Base-by-base conservation (phyloP, 331 rosid species). In the Cucumis variabilis region DNA sequence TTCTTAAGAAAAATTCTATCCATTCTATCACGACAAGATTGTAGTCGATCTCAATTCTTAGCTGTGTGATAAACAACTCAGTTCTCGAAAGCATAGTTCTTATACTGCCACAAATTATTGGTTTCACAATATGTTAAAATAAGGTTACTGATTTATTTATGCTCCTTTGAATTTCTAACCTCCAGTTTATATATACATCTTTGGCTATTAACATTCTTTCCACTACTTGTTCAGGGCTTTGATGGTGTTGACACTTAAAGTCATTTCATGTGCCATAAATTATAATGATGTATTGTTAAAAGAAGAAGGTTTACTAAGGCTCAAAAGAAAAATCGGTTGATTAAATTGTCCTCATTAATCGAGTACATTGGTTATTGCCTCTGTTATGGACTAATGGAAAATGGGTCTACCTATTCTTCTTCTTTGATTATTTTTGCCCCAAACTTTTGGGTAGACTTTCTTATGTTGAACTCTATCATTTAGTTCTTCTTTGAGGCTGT, bases 241-340 rank as follows among this genome's bases (percentile, higher is more conserved):
- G 70, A 98, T 98, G 99, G 99, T 98, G 55, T 91, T 96, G 90
- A 93, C 97, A 70, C 88, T 98, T 90, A 98, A 98, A 90, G 99
- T 94, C 68, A 94, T 97, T 70, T 98, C 99, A 0, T 94, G 98
- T 87, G 89, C 99, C 27, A 94, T 96, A 80, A 98, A 98, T 88
- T 98, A 98, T 48, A 98, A 96, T 46, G 99, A 98, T 86, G 99
- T 99, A 28, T 20, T 93, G 44, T 70, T 94, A 92, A 94, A 96
- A 90, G 99, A 96, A 83, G 98, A 98, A 60, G 94, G 91, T 24
- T 90, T 98, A 93, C 93, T 11, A 98, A 94, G 77, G 84, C 99
- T 15, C 99, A 98, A 92, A 94, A 93, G 92, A 96, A 94, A 62
- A 89, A 96, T 88, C 93, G 99, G 15, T 89, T 98, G 94, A 72